These are phyloP conservation scores for Actinomucor elegans DNA, from an alignment of 371 early-diverging fungal species.

Conservation along the genomic window DNA sequence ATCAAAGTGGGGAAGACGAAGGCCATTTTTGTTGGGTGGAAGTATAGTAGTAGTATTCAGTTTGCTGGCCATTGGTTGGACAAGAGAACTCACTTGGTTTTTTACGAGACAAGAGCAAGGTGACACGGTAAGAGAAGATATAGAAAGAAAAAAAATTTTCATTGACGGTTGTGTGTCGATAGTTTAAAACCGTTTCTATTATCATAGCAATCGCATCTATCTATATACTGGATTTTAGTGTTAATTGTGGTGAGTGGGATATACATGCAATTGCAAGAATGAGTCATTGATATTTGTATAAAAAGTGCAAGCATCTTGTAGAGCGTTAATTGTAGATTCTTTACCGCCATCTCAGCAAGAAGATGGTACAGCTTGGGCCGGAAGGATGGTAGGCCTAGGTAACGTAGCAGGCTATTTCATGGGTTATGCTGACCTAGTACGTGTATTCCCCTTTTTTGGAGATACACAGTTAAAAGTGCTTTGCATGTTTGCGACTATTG, in stretches of 20 bases:
- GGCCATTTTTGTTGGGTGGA: conserved; percentile 75
- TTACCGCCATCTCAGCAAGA: conserved; percentile 82
- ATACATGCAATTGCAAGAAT: background rate
- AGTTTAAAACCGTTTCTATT: conserved; percentile 52
- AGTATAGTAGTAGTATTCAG: conserved; percentile 62
- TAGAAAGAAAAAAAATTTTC: too few species aligned
- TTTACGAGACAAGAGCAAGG: conserved; percentile 43
- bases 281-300: too few species aligned
- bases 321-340: conserved; percentile 88
- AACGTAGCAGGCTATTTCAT: conserved; percentile 86
- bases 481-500: conserved; percentile 69
- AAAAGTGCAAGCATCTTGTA: conserved; percentile 83
- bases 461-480: conserved; percentile 82
- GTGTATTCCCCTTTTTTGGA: conserved; percentile 73
- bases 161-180: too few species aligned
- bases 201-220: conserved; percentile 78
- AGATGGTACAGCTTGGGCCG: conserved; percentile 88
- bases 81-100: conserved; percentile 63
- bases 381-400: conserved; percentile 88
- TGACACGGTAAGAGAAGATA: conserved; percentile 29
- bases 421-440: conserved; percentile 82
- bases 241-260: conserved; percentile 72
- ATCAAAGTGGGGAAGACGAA: conserved; percentile 67
- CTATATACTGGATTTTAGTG: conserved; percentile 87
- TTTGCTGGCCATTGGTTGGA: conserved; percentile 79